These are phyloP conservation scores for Ophiostoma australiae DNA, from an alignment of 2,329 filamentous ascomycete species.

Conservation along the genomic window DNA sequence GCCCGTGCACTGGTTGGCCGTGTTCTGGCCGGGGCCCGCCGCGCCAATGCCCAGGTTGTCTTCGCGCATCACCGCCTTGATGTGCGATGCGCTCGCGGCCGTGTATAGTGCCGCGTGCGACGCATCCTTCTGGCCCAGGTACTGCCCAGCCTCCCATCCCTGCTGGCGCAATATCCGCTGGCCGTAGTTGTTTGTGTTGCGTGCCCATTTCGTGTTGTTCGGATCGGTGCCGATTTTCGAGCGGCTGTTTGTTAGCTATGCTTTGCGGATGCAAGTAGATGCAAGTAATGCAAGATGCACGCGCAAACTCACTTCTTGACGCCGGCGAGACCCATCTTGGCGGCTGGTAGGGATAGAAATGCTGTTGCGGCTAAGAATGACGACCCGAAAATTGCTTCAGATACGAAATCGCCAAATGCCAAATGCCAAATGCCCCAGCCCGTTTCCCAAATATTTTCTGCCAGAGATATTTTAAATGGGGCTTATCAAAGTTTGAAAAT, in stretches of 20 bases:
- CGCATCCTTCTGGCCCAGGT: constrained; percentile 72
- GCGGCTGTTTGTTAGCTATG: not conserved
- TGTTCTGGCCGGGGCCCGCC: constrained; percentile 51
- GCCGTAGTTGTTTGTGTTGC: constrained; percentile 75
- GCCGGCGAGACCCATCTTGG: constrained; percentile 63
- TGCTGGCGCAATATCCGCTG: constrained; percentile 83
- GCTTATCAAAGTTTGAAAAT: constrained; percentile 12
- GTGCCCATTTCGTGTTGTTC: constrained; percentile 91
- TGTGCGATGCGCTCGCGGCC: constrained; percentile 75
- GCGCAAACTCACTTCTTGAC: constrained; percentile 55
- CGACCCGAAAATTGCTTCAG: not conserved
- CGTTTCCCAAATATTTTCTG: constrained; percentile 21
- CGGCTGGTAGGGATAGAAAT: not conserved
- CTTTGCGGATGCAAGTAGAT: too few relatives aligned
- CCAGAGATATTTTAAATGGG: constrained; percentile 23
- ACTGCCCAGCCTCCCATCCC: constrained; percentile 84
- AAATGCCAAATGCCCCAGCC: constrained; percentile 1
- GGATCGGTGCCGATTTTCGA: constrained; percentile 80
- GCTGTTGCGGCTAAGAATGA: not conserved
- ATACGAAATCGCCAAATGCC: not conserved
- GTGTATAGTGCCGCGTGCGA: constrained; percentile 72
- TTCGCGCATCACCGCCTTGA: constrained; percentile 80
- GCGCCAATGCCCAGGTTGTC: constrained; percentile 88
- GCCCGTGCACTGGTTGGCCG: constrained; percentile 74
- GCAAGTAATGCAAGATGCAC: not conserved